A percentile compares a stretch with the other conserved stretches of the same genome.
Evolutionary conservation across 495 filamentous ascomycete species (phyloP).

Genomic region (Xylaria bambusicola): DNA sequence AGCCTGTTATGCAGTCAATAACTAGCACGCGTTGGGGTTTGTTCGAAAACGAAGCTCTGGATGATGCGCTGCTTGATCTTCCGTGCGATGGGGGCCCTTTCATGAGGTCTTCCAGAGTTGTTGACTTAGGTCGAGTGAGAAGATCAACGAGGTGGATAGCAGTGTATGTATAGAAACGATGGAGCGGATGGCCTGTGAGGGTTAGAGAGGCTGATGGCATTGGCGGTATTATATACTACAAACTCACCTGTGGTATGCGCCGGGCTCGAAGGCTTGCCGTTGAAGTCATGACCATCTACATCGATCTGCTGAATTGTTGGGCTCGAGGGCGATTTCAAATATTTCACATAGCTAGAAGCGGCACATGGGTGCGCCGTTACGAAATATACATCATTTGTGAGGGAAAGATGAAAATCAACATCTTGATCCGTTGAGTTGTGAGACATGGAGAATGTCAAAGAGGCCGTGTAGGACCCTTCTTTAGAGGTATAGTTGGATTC

Average conservation of each 20-base stretch:
- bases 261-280: conserved; percentile 41
- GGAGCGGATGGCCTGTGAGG: conserved; percentile 61
- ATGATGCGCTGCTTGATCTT: conserved; percentile 22
- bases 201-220: conserved; percentile 19
- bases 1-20: conserved; percentile 56
- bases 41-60: conserved; percentile 31
- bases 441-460: conserved; percentile 53
- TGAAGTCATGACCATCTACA: conserved; percentile 42
- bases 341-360: conserved; percentile 53
- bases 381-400: conserved; percentile 66
- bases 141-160: conserved; percentile 56
- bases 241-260: conserved; percentile 42
- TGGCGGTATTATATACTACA: neutral
- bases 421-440: conserved; percentile 37
- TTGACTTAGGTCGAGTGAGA: conserved; percentile 40
- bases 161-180: conserved; percentile 61
- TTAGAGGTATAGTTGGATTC: conserved; percentile 37
- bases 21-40: conserved; percentile 49
- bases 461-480: conserved; percentile 52
- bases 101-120: conserved; percentile 44
- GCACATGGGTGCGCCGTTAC: conserved; percentile 66
- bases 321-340: conserved; percentile 50
- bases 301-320: conserved; percentile 55
- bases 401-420: conserved; percentile 45
- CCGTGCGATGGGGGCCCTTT: conserved; percentile 25